Percentiles rank a stretch among this genome's conserved stretches.
phyloP scores from a whole-genome alignment of 2,329 filamentous ascomycete genomes.

The Myotisia sp. region DNA sequence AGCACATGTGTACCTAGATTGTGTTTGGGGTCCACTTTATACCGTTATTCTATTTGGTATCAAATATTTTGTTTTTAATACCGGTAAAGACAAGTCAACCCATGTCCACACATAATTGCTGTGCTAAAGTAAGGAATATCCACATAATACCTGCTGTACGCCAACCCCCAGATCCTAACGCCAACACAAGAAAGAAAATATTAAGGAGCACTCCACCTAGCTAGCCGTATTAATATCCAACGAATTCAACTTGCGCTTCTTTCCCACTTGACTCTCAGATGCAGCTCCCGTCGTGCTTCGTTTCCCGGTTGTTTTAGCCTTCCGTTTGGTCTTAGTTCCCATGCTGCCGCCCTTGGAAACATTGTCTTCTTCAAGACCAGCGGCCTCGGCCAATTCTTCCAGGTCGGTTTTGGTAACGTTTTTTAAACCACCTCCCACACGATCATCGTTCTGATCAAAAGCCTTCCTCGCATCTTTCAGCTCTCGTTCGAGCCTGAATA shows the following conservation, averaged over 20 bases:
- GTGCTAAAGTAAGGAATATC: no score
- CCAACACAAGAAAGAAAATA: not conserved
- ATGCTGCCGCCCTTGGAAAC: constrained; percentile 5
- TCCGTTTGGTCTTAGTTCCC: constrained; percentile 20
- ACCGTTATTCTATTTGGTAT: no score
- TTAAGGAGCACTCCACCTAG: not conserved
- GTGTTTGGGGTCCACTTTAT: no score
- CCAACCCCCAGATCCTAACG: no score
- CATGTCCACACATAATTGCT: no score
- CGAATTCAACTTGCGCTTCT: constrained; percentile 8
- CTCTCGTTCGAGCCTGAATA: constrained; percentile 74
- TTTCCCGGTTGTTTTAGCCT: constrained; percentile 3
- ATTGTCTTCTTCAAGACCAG: constrained; percentile 8
- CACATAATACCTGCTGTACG: no score
- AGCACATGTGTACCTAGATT: no score
- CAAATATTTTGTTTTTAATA: no score
- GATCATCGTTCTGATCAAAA: constrained; percentile 32
- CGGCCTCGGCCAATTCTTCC: constrained; percentile 16
- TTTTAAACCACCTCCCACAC: constrained; percentile 24
- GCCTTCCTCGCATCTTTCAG: constrained; percentile 67
- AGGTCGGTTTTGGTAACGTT: constrained; percentile 24
- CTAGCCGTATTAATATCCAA: not conserved
- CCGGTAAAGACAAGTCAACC: no score
- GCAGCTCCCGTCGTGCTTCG: constrained; percentile 3
- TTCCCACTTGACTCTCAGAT: constrained; percentile 6